Evolutionary conservation across 306 rosid species (phyloP).

Genomic region (Cucurbita ficifolia): DNA sequence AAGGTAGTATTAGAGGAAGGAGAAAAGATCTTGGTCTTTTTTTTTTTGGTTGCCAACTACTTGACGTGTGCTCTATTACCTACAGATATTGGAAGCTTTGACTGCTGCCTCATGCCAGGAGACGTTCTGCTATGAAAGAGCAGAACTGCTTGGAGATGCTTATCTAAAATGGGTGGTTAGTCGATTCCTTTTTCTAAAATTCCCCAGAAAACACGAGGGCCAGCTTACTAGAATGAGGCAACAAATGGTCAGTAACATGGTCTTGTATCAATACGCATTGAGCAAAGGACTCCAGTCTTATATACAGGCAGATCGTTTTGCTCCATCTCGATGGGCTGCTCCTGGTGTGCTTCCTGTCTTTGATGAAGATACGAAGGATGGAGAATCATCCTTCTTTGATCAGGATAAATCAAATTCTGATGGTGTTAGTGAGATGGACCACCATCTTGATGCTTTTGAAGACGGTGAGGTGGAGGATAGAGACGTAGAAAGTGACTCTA

Average conservation of each 20-base stretch:
- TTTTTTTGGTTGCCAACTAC: background rate
- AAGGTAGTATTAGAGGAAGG: constrained; percentile 29
- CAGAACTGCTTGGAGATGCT: constrained; percentile 99
- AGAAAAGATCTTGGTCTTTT: background rate
- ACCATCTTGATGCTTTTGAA: constrained; percentile 24
- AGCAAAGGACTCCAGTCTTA: constrained; percentile 80
- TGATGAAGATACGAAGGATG: constrained; percentile 85
- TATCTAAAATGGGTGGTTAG: constrained; percentile 97
- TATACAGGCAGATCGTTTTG: constrained; percentile 95
- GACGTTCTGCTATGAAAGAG: constrained; percentile 98
- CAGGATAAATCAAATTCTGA: constrained; percentile 32
- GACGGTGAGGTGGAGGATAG: constrained; percentile 85
- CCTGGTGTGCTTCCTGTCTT: constrained; percentile 95
- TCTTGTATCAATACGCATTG: constrained; percentile 76
- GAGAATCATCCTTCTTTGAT: constrained; percentile 67
- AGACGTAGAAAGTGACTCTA: constrained; percentile 81
- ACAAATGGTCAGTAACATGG: constrained; percentile 96
- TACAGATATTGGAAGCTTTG: constrained; percentile 94
- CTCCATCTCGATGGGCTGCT: constrained; percentile 98
- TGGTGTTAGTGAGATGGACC: constrained; percentile 12
- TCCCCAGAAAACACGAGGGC: constrained; percentile 97
- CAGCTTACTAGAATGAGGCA: constrained; percentile 99
- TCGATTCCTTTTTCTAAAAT: constrained; percentile 80
- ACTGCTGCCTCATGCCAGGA: constrained; percentile 99
- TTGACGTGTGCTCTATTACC: constrained; percentile 1